Conservation (phyloP, 768 basidiomycete species). For the Hydnum rufescens region DNA sequence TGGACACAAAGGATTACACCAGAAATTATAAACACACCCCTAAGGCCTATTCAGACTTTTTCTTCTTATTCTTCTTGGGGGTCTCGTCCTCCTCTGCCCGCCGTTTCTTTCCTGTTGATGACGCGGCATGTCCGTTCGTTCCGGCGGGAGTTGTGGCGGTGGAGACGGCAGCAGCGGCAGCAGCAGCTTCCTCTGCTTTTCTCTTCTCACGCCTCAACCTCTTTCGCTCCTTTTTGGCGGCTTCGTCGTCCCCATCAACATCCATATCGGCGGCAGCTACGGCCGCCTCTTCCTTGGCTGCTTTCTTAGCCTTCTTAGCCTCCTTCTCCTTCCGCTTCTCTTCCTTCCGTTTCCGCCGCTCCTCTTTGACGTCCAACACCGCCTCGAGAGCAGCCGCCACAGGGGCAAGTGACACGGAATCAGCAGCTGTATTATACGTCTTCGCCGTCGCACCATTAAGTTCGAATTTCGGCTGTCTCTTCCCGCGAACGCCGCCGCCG, state of each 20-base stretch:
- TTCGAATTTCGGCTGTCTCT: slow-evolving; percentile 64
- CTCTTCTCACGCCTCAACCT: slow-evolving; percentile 58
- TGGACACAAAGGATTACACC: no score
- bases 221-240: slow-evolving; percentile 50
- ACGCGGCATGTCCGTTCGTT: slow-evolving; percentile 8
- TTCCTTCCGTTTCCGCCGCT: slow-evolving; percentile 67
- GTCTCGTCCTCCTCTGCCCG: no score
- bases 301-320: slow-evolving; percentile 27
- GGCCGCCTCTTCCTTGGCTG: slow-evolving; percentile 28
- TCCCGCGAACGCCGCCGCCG: no score
- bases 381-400: slow-evolving; percentile 53
- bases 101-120: slow-evolving; percentile 23
- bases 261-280: slow-evolving; percentile 16
- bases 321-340: slow-evolving; percentile 35
- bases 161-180: slow-evolving; percentile 19
- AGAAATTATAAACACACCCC: no score
- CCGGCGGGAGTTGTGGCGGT: slow-evolving; percentile 6
- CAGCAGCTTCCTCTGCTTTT: slow-evolving; percentile 47
- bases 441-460: slow-evolving; percentile 56
- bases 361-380: slow-evolving; percentile 67
- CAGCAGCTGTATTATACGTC: slow-evolving; percentile 65
- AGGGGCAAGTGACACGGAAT: slow-evolving; percentile 56
- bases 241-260: slow-evolving; percentile 43
- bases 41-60: slow-evolving; percentile 29
- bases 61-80: slow-evolving; percentile 38